Conservation (phyloP, 1,284 basidiomycete genomes). For the Irpex rosettiformis region DNA sequence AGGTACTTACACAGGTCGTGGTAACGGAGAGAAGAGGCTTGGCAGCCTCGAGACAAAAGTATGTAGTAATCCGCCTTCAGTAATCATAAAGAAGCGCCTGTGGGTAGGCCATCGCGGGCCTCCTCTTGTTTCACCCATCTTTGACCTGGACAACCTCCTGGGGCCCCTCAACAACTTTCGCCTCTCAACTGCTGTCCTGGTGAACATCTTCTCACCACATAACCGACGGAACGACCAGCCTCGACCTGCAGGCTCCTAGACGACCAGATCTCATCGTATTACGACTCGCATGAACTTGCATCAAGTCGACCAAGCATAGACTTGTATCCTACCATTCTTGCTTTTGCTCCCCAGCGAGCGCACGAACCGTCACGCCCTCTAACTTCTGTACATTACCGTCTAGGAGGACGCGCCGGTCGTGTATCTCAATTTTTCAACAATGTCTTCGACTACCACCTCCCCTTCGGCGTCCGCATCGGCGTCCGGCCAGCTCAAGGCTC, state of each 20-base stretch:
- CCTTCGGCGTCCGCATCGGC: slow-evolving; percentile 28
- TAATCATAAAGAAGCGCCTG: no score
- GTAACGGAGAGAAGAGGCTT: no score
- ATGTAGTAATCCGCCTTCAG: no score
- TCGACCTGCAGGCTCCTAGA: neutral
- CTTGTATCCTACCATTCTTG: slow-evolving; percentile 7
- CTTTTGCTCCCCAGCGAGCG: neutral
- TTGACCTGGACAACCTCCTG: no score
- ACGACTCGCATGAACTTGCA: neutral
- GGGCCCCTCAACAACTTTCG: no score
- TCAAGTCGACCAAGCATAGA: neutral
- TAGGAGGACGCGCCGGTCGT: neutral
- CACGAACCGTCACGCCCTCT: neutral
- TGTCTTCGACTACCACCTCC: slow-evolving; percentile 27
- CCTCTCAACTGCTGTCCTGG: no score
- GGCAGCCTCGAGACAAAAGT: no score
- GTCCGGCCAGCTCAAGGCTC: slow-evolving; percentile 34
- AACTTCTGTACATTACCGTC: neutral
- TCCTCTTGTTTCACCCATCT: no score
- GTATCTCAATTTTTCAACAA: slow-evolving; percentile 20
- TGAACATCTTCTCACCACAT: no score
- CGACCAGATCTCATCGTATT: neutral
- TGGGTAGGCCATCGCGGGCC: no score
- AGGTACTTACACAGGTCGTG: no score
- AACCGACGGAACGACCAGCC: neutral